These are phyloP conservation scores for Colletotrichum cordylinicola DNA, from an alignment of 2,329 filamentous ascomycete genomes.

Conservation along the genomic window DNA sequence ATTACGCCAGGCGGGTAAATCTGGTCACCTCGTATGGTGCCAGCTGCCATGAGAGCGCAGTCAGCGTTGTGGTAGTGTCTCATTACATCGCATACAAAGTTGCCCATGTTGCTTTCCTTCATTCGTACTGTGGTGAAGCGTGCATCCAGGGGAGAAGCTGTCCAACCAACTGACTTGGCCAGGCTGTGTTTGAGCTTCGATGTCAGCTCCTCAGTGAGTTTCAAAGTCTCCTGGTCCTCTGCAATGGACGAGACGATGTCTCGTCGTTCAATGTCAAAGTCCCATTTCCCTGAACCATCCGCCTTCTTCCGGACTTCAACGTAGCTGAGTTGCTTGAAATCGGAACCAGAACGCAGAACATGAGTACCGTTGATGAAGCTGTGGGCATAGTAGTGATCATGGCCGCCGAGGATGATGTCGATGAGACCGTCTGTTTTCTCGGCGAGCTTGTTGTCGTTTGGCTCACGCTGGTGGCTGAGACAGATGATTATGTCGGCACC, in stretches of 20 bases:
- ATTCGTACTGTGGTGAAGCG: conserved; percentile 83
- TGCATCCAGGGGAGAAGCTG: conserved; percentile 80
- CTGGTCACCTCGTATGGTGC: conserved; percentile 87
- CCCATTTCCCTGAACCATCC: conserved; percentile 64
- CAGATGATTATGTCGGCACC: conserved; percentile 86
- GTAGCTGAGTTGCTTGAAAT: conserved; percentile 93
- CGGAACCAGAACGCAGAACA: conserved; percentile 84
- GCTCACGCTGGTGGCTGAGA: conserved; percentile 85
- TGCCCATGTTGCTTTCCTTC: conserved; percentile 83
- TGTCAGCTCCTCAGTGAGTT: conserved; percentile 72
- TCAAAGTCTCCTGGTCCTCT: conserved; percentile 64
- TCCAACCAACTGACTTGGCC: conserved; percentile 84
- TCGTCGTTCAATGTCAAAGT: conserved; percentile 77
- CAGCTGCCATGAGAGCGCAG: conserved; percentile 83
- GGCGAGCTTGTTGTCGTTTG: conserved; percentile 88
- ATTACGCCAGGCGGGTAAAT: conserved; percentile 84
- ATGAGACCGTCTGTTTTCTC: conserved; percentile 75
- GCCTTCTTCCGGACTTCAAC: conserved; percentile 73
- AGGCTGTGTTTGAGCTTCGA: conserved; percentile 77
- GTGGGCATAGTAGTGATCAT: conserved; percentile 90
- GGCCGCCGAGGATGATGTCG: conserved; percentile 86
- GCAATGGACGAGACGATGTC: conserved; percentile 75
- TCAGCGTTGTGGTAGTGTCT: conserved; percentile 81
- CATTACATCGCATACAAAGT: conserved; percentile 94
- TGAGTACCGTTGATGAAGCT: conserved; percentile 79